phyloP scores from a whole-genome alignment of 805 yeast species.

The Alloascoidea hylecoeti region DNA sequence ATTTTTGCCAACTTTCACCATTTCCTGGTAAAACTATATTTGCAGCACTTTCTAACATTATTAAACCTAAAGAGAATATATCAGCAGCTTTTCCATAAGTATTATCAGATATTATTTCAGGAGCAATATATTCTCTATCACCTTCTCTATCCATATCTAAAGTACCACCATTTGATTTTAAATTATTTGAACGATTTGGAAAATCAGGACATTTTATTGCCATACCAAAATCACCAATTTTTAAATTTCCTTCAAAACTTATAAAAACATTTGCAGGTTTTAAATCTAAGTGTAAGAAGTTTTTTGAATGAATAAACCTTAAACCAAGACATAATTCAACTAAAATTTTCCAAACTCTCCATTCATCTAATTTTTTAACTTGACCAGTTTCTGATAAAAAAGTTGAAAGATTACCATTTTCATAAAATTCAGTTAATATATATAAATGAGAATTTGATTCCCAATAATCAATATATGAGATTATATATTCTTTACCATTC shows the following conservation, averaged over 20 bases:
- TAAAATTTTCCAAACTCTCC: slow-evolving; percentile 95
- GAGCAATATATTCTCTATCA: slow-evolving; percentile 94
- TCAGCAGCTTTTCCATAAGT: slow-evolving; percentile 87
- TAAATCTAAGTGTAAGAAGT: slow-evolving; percentile 76
- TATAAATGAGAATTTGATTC: slow-evolving; percentile 58
- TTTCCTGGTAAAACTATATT: slow-evolving; percentile 91
- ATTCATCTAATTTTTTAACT: slow-evolving; percentile 74
- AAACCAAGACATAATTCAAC: slow-evolving; percentile 74
- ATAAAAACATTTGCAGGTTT: slow-evolving; percentile 93
- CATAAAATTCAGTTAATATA: slow-evolving; percentile 91
- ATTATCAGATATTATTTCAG: slow-evolving; percentile 77
- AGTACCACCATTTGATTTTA: slow-evolving; percentile 5
- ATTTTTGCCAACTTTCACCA: slow-evolving; percentile 92
- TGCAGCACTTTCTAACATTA: slow-evolving; percentile 91
- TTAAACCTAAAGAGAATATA: slow-evolving; percentile 84
- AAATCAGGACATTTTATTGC: slow-evolving; percentile 73
- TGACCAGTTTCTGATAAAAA: slow-evolving; percentile 70
- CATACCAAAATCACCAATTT: slow-evolving; percentile 95
- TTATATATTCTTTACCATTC: slow-evolving; percentile 57
- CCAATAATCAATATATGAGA: slow-evolving; percentile 78
- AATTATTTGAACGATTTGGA: no score
- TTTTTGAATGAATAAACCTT: slow-evolving; percentile 61
- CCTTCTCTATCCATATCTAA: slow-evolving; percentile 80
- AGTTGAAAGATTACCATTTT: slow-evolving; percentile 78
- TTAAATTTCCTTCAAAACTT: slow-evolving; percentile 87